Conservation (phyloP, 179 eudicot species). For the Spinacia oleracea region DNA sequence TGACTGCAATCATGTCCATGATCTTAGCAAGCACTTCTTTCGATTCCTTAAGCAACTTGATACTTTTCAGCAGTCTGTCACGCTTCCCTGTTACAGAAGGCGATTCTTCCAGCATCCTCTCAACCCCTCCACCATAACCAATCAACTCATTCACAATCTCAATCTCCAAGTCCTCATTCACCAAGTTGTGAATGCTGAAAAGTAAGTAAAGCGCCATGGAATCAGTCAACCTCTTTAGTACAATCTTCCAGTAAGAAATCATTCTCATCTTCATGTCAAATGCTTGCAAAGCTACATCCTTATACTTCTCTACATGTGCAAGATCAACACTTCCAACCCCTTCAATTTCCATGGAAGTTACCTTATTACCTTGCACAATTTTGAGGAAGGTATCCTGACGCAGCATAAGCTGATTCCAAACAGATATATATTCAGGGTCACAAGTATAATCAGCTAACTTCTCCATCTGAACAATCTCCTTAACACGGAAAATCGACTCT, state of each 20-base stretch:
- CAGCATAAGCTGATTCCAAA: neutral
- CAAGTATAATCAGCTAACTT: slow-evolving; percentile 24
- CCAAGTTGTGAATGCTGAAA: slow-evolving; percentile 13
- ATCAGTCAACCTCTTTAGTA: neutral
- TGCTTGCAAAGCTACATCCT: neutral
- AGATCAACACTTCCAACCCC: neutral
- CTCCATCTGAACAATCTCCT: no score
- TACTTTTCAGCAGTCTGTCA: no score
- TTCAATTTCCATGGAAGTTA: neutral
- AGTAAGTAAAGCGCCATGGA: slow-evolving; percentile 5
- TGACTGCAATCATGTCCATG: no score
- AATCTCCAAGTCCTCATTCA: neutral
- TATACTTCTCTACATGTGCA: neutral
- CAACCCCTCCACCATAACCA: neutral
- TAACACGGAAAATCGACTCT: no score
- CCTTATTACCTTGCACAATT: neutral
- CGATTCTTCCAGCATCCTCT: slow-evolving; percentile 7
- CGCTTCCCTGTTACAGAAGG: neutral
- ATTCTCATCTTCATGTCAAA: slow-evolving; percentile 3
- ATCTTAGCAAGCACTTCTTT: no score
- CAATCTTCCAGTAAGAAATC: neutral
- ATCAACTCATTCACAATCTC: slow-evolving; percentile 11
- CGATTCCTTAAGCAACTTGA: no score
- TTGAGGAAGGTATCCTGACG: neutral
- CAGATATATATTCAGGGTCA: neutral